Evolutionary conservation across 208 protist genomes (phyloP).

Genomic region (Crithidia sp.): DNA sequence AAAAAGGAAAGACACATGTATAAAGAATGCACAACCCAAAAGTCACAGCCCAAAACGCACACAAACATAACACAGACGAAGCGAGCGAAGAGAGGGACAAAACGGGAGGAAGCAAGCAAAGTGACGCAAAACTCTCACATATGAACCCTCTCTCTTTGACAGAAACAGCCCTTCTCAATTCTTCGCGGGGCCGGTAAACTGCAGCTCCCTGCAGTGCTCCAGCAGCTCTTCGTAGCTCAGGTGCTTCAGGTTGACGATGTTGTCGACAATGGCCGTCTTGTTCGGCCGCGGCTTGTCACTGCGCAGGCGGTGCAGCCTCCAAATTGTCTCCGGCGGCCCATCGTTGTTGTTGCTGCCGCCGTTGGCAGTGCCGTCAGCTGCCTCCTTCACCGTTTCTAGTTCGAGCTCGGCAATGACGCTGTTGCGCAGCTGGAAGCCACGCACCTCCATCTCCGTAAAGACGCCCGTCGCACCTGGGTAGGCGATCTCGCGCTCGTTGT

Average conservation of each 20-base stretch:
- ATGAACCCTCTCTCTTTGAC: too few species aligned
- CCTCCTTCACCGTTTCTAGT: constrained; percentile 17
- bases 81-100: background rate
- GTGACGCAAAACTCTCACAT: too few species aligned
- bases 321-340: constrained; percentile 37
- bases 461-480: constrained; percentile 55
- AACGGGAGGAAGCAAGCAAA: background rate
- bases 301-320: constrained; percentile 66
- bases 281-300: constrained; percentile 82
- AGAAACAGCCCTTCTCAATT: background rate
- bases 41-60: background rate
- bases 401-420: constrained; percentile 70
- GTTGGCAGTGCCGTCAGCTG: too few species aligned
- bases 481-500: constrained; percentile 42
- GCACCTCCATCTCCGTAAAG: constrained; percentile 56
- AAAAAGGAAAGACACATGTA: constrained; percentile 2
- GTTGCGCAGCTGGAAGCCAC: constrained; percentile 51
- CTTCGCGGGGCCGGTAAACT: constrained; percentile 20
- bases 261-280: constrained; percentile 65
- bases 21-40: background rate
- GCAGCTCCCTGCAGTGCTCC: constrained; percentile 30
- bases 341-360: background rate
- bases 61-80: constrained; percentile 1
- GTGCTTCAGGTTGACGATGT: constrained; percentile 78
- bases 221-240: constrained; percentile 70